These are phyloP conservation scores for Sugiyamaella neomexicana DNA, from an alignment of 1,139 yeast species.

Conservation along the genomic window DNA sequence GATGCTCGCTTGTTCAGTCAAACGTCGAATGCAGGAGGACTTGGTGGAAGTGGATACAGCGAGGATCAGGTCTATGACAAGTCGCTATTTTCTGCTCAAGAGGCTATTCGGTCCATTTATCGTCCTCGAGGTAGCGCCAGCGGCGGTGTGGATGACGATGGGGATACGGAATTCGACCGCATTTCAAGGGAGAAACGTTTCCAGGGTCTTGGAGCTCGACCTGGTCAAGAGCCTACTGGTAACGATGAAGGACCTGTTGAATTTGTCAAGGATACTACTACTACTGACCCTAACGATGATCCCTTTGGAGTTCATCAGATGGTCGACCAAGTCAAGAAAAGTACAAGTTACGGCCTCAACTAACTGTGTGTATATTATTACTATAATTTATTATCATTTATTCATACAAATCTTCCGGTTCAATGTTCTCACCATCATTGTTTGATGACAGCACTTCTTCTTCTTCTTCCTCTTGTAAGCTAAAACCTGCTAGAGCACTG, in stretches of 20 bases:
- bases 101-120: conserved; percentile 52
- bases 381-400: conserved; percentile 3
- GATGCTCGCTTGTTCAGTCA: conserved; percentile 57
- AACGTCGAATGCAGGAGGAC: conserved; percentile 41
- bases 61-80: conserved; percentile 57
- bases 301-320: conserved; percentile 30
- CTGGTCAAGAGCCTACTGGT: conserved; percentile 32
- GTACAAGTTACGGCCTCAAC: conserved; percentile 26
- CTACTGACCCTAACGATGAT: conserved; percentile 20
- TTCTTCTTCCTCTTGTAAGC: background rate
- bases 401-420: conserved; percentile 19
- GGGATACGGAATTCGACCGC: conserved; percentile 38
- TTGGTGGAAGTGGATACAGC: conserved; percentile 41
- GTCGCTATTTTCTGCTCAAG: conserved; percentile 55
- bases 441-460: background rate
- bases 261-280: conserved; percentile 48
- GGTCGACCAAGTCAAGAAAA: conserved; percentile 33
- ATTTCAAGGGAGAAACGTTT: conserved; percentile 41
- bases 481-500: conserved; percentile 6
- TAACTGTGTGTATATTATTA: background rate
- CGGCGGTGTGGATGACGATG: conserved; percentile 35
- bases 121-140: conserved; percentile 40
- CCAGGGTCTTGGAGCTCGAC: conserved; percentile 38
- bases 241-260: conserved; percentile 50
- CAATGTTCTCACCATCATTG: conserved; percentile 13